Evolutionary conservation across 495 filamentous ascomycete genomes (phyloP), one percentile per base, ranked within the genome.

Genomic region (Penicillium roqueforti): DNA sequence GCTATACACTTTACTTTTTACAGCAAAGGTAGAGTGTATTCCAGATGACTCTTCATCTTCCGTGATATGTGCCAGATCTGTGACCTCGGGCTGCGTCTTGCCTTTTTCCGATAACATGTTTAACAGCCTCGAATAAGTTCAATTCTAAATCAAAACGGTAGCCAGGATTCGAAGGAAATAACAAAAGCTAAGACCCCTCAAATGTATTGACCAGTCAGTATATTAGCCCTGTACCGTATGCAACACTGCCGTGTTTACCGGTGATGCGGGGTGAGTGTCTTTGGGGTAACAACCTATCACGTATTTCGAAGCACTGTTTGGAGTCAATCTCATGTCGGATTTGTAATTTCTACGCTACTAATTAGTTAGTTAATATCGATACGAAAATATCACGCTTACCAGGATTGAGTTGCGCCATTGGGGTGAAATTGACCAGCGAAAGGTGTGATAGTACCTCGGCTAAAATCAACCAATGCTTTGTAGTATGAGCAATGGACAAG

Each of bases 241-340:
- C 43, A 11, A 20, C 4, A 37, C n/a, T 36, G 40, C 40, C 43
- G 31, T 22, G 29, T 31, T 32, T 36, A 14, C 46, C 46, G 42
- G 22, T n/a, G 29, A 48, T 25, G 46, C 37, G 48, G 48, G 48
- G 48, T 42, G 38, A 13, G 25, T 51, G 6, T 29, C 22, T 28
- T 37, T 13, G 25, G 26, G 16, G 48, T 31, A 47, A 25, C 22
- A 44, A 29, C 19, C 29, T 23, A 49, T 18, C 31, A 45, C 9
- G 7, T 3, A 45, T 31, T 29, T 19, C 13, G 43, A 31, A 16
- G 23, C n/a, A 45, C 8, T 6, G 31, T 18, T n/a, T 29, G 43
- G 26, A 29, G 16, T 28, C 16, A 10, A 29, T 40, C 16, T 1
- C 2, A 44, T 6, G 19, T 20, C 2, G 16, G 8, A 18, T 44